A percentile compares a stretch with the other conserved stretches of the same genome.
phyloP scores from a whole-genome alignment of 2,329 filamentous ascomycete genomes.

The Hymenoscyphus scutula region DNA sequence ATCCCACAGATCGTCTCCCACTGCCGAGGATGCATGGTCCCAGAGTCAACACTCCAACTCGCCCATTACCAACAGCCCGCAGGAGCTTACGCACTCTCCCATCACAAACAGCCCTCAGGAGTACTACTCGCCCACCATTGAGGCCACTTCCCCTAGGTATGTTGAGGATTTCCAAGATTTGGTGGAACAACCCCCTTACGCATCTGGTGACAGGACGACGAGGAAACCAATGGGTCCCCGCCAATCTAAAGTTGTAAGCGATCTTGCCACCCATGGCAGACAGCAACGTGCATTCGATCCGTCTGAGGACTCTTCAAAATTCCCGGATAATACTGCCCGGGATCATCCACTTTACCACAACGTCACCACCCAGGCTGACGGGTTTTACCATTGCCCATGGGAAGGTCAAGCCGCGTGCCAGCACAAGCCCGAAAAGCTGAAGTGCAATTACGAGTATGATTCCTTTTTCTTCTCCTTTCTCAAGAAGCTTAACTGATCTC shows the following conservation, averaged over 20 bases:
- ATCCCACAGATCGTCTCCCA: conserved; percentile 33
- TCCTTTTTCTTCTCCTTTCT: conserved; percentile 3
- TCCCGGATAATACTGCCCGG: conserved; percentile 45
- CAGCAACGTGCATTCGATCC: too few species aligned
- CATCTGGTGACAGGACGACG: conserved; percentile 29
- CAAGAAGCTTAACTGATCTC: conserved; percentile 28
- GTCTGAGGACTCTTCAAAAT: too few species aligned
- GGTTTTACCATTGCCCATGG: conserved; percentile 92
- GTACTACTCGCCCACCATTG: conserved; percentile 33
- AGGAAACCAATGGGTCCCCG: conserved; percentile 34
- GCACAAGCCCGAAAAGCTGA: conserved; percentile 92
- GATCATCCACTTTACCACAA: conserved; percentile 72
- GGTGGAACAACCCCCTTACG: conserved; percentile 33
- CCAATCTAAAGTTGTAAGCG: conserved; percentile 33
- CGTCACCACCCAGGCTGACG: conserved; percentile 62
- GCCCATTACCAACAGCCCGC: conserved; percentile 29
- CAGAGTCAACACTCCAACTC: conserved; percentile 23
- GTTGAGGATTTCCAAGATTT: conserved; percentile 31
- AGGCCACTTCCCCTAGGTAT: conserved; percentile 35
- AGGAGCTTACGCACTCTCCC: conserved; percentile 20
- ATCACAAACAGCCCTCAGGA: conserved; percentile 31
- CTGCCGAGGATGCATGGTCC: conserved; percentile 29
- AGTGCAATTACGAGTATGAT: conserved; percentile 97
- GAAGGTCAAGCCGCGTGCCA: conserved; percentile 70
- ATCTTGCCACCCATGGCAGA: conserved; percentile 26